Percentiles rank a stretch among this genome's conserved stretches.
Conservation (phyloP, 2,329 filamentous ascomycete genomes). For the Rhynchosporium secalis region DNA sequence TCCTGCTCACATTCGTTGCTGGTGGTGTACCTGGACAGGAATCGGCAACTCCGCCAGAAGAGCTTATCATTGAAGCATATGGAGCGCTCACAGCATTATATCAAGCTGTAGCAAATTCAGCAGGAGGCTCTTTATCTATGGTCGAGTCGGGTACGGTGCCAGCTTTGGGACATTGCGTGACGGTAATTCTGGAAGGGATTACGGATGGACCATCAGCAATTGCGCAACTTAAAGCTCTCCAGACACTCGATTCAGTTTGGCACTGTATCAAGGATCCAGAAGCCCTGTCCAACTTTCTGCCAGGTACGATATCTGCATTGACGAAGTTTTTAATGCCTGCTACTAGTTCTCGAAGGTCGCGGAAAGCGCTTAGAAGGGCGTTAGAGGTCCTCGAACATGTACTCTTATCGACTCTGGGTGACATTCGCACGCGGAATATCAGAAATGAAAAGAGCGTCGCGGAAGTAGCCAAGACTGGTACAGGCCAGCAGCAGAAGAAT, state of each 20-base stretch:
- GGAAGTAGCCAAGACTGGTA: conserved; percentile 32
- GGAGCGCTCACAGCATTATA: conserved; percentile 69
- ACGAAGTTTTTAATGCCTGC: conserved; percentile 69
- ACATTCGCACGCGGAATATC: conserved; percentile 52
- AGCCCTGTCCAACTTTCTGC: conserved; percentile 82
- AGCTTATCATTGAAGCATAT: conserved; percentile 72
- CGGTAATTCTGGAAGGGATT: conserved; percentile 75
- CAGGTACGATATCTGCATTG: conserved; percentile 81
- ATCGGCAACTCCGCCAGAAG: conserved; percentile 60
- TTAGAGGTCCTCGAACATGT: conserved; percentile 59
- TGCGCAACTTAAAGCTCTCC: conserved; percentile 71
- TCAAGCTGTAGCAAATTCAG: conserved; percentile 53
- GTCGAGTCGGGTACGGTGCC: conserved; percentile 65
- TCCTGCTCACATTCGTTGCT: conserved; percentile 79
- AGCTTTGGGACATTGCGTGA: conserved; percentile 78
- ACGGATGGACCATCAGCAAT: conserved; percentile 61
- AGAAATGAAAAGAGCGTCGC: conserved; percentile 28
- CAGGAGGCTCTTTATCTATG: conserved; percentile 50
- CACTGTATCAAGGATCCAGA: conserved; percentile 66
- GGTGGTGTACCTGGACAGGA: conserved; percentile 66
- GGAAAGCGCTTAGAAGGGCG: conserved; percentile 62
- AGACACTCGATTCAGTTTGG: conserved; percentile 63
- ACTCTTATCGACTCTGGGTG: conserved; percentile 56
- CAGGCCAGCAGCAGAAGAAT: conserved; percentile 43
- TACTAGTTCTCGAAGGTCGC: conserved; percentile 60